Base-by-base conservation (phyloP, 805 yeast species). In the Komagataella pseudopastoris region DNA sequence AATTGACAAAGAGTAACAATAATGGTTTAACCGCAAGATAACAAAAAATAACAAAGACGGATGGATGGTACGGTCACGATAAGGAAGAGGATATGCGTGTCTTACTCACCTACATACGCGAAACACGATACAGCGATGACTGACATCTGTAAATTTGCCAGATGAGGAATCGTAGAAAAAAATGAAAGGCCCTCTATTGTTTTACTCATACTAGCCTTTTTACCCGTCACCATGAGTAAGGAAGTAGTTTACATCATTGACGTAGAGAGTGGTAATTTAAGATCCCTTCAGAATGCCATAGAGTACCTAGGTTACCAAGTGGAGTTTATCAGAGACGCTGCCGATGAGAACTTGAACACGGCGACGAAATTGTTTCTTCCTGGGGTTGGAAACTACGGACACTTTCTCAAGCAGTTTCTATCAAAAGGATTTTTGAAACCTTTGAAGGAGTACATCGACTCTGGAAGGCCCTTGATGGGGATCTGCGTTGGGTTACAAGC, bases 301-400 rank as follows among this genome's bases (percentile, higher is more conserved):
- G 85, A 82, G 58, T 71, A 71, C 54, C 69, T 89, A 22, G 97
- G 97, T 0, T 86, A 81, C 63, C 70, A 76, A 18, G 84, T 85
- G 3, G 68, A 71, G 46, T 76, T 83, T 60, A 75, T 90, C 58
- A 78, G 72, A 53, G 69, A 77, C 52, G 77, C 82, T 16, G 64
- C 68, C 5, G 88, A 85, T 52, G 80, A 81, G 51, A 66, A 65
- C 44, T 56, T 74, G 52, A 54, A 67, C 22, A 59, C 71, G 8
- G 85, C 86, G 47, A 69, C 66, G 44, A 73, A 72, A 59, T 71
- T 93, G 55, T 75, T 93, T 53, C 75, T 93, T 22, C 99, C 99
- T 6, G 99, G 99, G 23, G 99, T 93, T 16, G 99, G 99, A 10
- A 91, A 89, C 63, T 95, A 80, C 65, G 99, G 96, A 47, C 98